These are phyloP conservation scores for Carex sylvatica DNA, from an alignment of 202 grass and related monocot species.

Conservation along the genomic window DNA sequence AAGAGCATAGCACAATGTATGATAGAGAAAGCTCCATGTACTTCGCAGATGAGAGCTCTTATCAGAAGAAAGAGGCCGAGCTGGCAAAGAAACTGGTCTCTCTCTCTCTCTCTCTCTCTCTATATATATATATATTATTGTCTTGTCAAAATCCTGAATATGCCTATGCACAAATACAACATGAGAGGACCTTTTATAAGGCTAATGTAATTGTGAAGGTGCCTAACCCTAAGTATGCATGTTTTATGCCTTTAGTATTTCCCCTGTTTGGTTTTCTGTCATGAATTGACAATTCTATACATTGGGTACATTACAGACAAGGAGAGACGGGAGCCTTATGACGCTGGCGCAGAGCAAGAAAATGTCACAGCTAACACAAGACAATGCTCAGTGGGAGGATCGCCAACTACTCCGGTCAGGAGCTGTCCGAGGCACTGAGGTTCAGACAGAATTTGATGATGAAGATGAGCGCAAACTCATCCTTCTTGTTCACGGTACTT, in stretches of 20 bases:
- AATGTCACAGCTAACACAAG: slow-evolving; percentile 91
- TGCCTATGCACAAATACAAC: not conserved
- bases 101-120: slow-evolving; percentile 18
- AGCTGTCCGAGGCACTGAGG: slow-evolving; percentile 94
- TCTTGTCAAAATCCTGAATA: not conserved
- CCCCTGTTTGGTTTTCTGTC: not conserved
- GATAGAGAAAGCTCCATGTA: slow-evolving; percentile 81
- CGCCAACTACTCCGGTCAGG: slow-evolving; percentile 91
- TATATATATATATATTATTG: not conserved
- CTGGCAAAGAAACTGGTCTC: slow-evolving; percentile 85
- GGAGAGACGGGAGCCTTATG: slow-evolving; percentile 87
- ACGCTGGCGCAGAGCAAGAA: slow-evolving; percentile 96
- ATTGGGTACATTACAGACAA: slow-evolving; percentile 52
- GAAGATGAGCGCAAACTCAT: slow-evolving; percentile 98
- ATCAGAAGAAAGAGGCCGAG: slow-evolving; percentile 80
- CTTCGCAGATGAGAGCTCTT: slow-evolving; percentile 59
- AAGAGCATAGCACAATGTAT: slow-evolving; percentile 86
- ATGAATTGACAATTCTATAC: slow-evolving; percentile 14
- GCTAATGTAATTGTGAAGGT: not conserved
- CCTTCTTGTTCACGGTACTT: slow-evolving; percentile 97
- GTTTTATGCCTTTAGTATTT: not conserved
- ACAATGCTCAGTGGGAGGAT: slow-evolving; percentile 99
- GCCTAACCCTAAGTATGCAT: not conserved
- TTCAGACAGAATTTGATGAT: slow-evolving; percentile 96
- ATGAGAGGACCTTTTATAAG: not conserved